These are phyloP conservation scores for Phialocephala subalpina DNA, from an alignment of 2,329 filamentous ascomycete species.

Conservation along the genomic window DNA sequence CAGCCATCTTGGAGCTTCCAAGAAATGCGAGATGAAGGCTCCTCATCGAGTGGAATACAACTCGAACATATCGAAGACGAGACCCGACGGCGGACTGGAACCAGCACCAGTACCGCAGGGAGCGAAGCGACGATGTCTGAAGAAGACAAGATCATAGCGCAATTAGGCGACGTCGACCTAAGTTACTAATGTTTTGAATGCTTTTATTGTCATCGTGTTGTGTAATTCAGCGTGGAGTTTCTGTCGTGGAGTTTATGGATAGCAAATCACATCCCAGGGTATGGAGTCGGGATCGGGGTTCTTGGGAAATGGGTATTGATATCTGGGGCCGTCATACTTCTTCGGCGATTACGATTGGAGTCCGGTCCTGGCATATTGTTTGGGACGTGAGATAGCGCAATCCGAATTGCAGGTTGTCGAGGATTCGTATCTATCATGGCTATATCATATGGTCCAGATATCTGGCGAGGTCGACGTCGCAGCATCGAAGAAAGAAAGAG, in stretches of 20 bases:
- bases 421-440: conserved; percentile 2
- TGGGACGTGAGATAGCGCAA: neutral
- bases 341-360: conserved; percentile 8
- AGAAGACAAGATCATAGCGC: conserved; percentile 61
- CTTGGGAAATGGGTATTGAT: conserved; percentile 7
- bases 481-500: neutral
- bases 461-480: neutral
- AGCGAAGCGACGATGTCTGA: conserved; percentile 48
- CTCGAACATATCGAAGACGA: conserved; percentile 36
- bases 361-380: conserved; percentile 3
- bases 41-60: conserved; percentile 42
- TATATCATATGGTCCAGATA: conserved; percentile 10
- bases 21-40: conserved; percentile 64
- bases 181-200: conserved; percentile 58
- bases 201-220: conserved; percentile 26
- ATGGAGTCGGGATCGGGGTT: conserved; percentile 8
- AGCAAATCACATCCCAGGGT: conserved; percentile 14
- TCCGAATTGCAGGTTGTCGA: neutral
- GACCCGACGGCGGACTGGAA: conserved; percentile 36
- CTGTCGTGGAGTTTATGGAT: conserved; percentile 33
- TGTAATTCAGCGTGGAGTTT: conserved; percentile 44
- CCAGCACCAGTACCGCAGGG: conserved; percentile 36
- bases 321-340: conserved; percentile 14
- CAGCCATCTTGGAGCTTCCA: conserved; percentile 76
- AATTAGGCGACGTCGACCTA: conserved; percentile 68